These are phyloP conservation scores for Biancaea sappan DNA, from an alignment of 306 rosid genomes.

Conservation along the genomic window DNA sequence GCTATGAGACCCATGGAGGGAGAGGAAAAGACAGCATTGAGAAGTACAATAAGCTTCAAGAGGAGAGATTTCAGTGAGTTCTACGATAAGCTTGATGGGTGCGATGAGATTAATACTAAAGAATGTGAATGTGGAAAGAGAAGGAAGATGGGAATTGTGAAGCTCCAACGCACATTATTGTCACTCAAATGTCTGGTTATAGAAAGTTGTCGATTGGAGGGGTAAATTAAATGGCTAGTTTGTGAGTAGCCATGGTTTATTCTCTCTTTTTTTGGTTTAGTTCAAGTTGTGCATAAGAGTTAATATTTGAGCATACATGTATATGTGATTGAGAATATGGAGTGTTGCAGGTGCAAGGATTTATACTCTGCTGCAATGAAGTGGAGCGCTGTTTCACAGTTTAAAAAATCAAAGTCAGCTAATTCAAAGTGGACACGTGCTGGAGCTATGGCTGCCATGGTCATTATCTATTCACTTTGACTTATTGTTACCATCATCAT, in stretches of 20 bases:
- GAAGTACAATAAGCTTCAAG: constrained; percentile 44
- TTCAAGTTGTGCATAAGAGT: too few species aligned
- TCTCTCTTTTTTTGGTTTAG: too few species aligned
- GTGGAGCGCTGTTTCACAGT: constrained; percentile 57
- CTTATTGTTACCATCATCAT: too few species aligned
- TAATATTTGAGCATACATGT: too few species aligned
- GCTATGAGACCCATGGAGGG: constrained; percentile 22
- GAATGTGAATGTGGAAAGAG: constrained; percentile 39
- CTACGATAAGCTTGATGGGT: constrained; percentile 18
- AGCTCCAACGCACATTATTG: constrained; percentile 43
- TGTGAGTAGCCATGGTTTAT: too few species aligned
- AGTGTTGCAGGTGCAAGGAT: constrained; percentile 75
- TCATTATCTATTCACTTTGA: too few species aligned
- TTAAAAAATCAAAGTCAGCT: constrained; percentile 68
- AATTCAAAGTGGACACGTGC: constrained; percentile 82
- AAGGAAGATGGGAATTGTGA: constrained; percentile 42
- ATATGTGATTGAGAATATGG: constrained; percentile 52
- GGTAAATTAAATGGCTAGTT: constrained; percentile 16
- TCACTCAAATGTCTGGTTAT: constrained; percentile 36
- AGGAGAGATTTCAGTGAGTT: constrained; percentile 27
- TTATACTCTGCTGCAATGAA: constrained; percentile 64
- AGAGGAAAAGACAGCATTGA: constrained; percentile 36
- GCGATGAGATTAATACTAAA: constrained; percentile 35
- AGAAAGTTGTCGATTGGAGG: constrained; percentile 33
- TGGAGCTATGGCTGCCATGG: constrained; percentile 86